Base-by-base conservation (phyloP, 2,329 filamentous ascomycete species). In the Arthroderma uncinatum region DNA sequence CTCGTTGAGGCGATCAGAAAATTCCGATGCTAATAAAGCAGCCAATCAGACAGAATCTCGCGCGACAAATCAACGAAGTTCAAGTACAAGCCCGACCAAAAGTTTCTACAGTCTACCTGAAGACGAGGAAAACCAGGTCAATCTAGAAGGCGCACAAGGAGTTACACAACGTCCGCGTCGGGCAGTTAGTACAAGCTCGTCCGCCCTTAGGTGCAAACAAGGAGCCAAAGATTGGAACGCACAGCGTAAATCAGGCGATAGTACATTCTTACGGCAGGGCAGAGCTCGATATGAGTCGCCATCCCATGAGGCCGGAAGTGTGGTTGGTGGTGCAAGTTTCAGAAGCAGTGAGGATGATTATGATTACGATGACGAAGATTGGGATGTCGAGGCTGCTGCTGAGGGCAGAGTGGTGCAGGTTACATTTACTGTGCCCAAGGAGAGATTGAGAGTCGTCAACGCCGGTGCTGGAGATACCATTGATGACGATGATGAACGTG, bases 371-470 rank as follows among this genome's bases (percentile, higher is more conserved):
- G 66, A 69, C 28, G 73, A 75, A 33, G 85, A 89, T 56, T 88
- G 86, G 86, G 87, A 90, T 64, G 82, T 91, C 39, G 87, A 91
- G 68, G 77, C 79, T 57, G 86, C 86, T 1, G 81, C 86, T 1
- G 84, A 89, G 72, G 80, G 80, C 58, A 74, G 86, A 21, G 76
- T 87, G 7, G 86, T 91, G 60, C 87, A 91, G 70, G 81, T 89
- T 66, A 93, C 95, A 82, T 97, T 95, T 71, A 96, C 92, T 0
- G 89, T 96, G 59, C 92, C 93, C 1, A 89, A 86, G 69, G 86
- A 92, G 70, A 82, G 83, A 64, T 73, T 97, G 61, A 77, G 92
- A 25, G 90, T 97, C n/a, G 92, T 96, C 19, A 97, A 97, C 69
- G 85, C 82, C 54, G 86, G 68, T 2, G 67, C 64, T n/a, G 62